Conservation (phyloP, 768 basidiomycete genomes). For the Trametes maxima region DNA sequence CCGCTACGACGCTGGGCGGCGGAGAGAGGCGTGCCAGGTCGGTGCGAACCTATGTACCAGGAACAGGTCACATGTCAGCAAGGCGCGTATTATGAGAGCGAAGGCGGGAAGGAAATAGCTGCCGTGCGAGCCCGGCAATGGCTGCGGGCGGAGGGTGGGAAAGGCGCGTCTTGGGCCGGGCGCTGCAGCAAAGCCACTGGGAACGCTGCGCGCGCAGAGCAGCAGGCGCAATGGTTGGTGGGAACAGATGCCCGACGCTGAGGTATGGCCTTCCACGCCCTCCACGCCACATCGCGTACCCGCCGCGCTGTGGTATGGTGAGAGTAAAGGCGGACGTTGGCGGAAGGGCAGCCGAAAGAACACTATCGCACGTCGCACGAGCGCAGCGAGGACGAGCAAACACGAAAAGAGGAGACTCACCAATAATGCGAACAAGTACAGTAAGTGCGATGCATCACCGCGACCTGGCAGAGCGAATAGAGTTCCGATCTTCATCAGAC, state of each 20-base stretch:
- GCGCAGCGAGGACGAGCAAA: background rate
- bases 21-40: background rate
- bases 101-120: constrained; percentile 8
- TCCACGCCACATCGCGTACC: constrained; percentile 9
- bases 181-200: constrained; percentile 5
- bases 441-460: constrained; percentile 20
- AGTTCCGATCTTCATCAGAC: constrained; percentile 17
- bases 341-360: background rate
- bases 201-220: constrained; percentile 11
- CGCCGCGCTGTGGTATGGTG: background rate
- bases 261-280: constrained; percentile 21
- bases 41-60: constrained; percentile 2
- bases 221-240: constrained; percentile 13
- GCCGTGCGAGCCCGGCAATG: constrained; percentile 14
- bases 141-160: constrained; percentile 10
- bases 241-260: constrained; percentile 9
- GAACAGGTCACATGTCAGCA: constrained; percentile 19
- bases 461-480: constrained; percentile 16
- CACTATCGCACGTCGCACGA: background rate
- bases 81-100: constrained; percentile 15
- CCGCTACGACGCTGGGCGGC: background rate
- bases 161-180: constrained; percentile 8
- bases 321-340: constrained; percentile 5
- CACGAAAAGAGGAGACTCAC: constrained; percentile 12
- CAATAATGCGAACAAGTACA: constrained; percentile 21